phyloP scores from a whole-genome alignment of 1,139 yeast genomes.

The Saccharomyces hybrid region DNA sequence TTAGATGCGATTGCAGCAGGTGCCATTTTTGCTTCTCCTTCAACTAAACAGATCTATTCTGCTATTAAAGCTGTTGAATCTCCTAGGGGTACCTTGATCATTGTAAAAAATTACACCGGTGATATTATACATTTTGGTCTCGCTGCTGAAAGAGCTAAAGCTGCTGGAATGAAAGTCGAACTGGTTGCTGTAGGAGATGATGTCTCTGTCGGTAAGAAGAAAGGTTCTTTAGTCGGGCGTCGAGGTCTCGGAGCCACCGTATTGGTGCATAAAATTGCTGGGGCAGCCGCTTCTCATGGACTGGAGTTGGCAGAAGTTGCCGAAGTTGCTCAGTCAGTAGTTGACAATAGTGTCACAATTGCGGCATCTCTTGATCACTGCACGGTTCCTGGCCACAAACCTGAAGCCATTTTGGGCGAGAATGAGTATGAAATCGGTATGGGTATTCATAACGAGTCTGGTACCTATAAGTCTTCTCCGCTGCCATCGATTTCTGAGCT shows the following conservation, averaged over 20 bases:
- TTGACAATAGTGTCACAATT: constrained; percentile 39
- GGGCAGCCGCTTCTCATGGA: constrained; percentile 39
- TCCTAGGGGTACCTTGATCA: constrained; percentile 53
- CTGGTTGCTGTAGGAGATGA: constrained; percentile 73
- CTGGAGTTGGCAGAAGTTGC: constrained; percentile 33
- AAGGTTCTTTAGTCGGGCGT: constrained; percentile 43
- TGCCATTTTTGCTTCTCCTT: constrained; percentile 76
- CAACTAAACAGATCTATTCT: constrained; percentile 68
- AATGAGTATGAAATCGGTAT: constrained; percentile 43
- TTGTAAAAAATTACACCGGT: constrained; percentile 82
- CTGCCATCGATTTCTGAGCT: constrained; percentile 41
- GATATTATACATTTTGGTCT: constrained; percentile 80
- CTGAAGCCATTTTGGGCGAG: constrained; percentile 34
- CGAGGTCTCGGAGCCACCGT: constrained; percentile 45
- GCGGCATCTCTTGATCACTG: constrained; percentile 48
- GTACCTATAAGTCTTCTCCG: constrained; percentile 36
- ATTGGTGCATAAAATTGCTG: constrained; percentile 39
- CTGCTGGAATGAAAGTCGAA: constrained; percentile 58
- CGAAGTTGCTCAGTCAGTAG: constrained; percentile 35
- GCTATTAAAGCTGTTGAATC: constrained; percentile 43
- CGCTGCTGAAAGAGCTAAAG: constrained; percentile 73
- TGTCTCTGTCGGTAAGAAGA: constrained; percentile 41
- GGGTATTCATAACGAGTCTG: constrained; percentile 52
- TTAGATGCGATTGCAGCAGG: constrained; percentile 83
- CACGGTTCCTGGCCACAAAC: constrained; percentile 42